phyloP scores from a whole-genome alignment of 78 protist genomes.

The Dictyostelium purpureum region DNA sequence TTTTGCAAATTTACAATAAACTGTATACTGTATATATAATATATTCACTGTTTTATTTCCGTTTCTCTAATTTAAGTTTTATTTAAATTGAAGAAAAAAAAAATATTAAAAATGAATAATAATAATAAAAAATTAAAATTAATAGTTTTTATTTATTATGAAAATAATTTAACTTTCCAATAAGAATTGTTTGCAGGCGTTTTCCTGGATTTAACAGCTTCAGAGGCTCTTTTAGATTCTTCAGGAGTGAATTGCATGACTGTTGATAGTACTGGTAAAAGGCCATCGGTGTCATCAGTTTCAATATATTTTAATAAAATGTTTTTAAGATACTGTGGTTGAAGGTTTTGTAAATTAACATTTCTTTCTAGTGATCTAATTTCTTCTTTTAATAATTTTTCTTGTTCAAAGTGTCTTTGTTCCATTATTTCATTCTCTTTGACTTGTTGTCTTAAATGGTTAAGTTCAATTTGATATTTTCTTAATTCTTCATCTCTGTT shows the following conservation, averaged over 20 bases:
- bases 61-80: too few relatives aligned
- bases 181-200: background rate
- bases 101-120: too few relatives aligned
- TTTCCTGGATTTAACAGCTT: constrained; percentile 19
- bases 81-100: too few relatives aligned
- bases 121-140: too few relatives aligned
- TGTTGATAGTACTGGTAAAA: constrained; percentile 36
- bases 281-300: constrained; percentile 31
- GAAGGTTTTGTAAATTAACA: background rate
- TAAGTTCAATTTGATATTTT: constrained; percentile 12
- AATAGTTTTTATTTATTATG: background rate
- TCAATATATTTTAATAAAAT: constrained; percentile 55
- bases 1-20: too few relatives aligned
- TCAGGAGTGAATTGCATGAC: constrained; percentile 53
- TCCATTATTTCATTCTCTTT: constrained; percentile 45
- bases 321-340: constrained; percentile 31
- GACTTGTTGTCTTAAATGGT: background rate
- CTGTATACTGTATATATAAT: too few relatives aligned
- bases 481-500: constrained; percentile 69
- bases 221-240: constrained; percentile 1
- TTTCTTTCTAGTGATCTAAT: constrained; percentile 57
- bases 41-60: too few relatives aligned
- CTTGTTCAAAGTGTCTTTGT: constrained; percentile 60
- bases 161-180: constrained; percentile 33
- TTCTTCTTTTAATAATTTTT: constrained; percentile 55